Evolutionary conservation across 2,329 filamentous ascomycete genomes (phyloP).

Genomic region (Madurella mycetomatis): DNA sequence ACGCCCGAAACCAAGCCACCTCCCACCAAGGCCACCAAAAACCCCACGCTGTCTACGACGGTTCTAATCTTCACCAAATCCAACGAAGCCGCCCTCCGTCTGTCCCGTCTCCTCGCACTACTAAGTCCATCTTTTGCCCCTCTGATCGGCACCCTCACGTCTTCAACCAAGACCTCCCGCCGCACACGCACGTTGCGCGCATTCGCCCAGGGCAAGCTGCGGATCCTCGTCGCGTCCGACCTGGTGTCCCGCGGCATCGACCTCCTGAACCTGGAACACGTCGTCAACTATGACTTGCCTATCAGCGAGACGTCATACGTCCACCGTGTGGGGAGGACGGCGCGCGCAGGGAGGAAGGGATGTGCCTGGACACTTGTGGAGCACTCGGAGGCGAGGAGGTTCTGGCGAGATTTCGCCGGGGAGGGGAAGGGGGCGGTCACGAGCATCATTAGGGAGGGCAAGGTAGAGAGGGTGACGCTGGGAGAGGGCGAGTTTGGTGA

Average conservation of each 20-base stretch:
- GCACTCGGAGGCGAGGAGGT: conserved; percentile 83
- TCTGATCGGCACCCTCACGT: conserved; percentile 67
- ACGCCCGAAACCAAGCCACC: conserved; percentile 16
- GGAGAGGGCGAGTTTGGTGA: conserved; percentile 43
- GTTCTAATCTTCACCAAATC: conserved; percentile 86
- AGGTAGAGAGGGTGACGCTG: conserved; percentile 47
- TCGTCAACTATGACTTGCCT: conserved; percentile 92
- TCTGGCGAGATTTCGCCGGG: conserved; percentile 75
- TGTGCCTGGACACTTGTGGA: conserved; percentile 83
- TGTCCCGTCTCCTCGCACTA: conserved; percentile 72
- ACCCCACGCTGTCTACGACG: conserved; percentile 33
- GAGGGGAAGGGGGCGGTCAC: conserved; percentile 41
- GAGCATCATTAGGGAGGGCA: conserved; percentile 37
- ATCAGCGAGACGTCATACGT: conserved; percentile 77
- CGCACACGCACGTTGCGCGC: conserved; percentile 63
- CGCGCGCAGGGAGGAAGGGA: conserved; percentile 70
- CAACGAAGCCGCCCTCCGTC: conserved; percentile 79
- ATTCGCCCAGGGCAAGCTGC: conserved; percentile 60
- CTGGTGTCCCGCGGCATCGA: conserved; percentile 91
- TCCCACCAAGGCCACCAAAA: conserved; percentile 4
- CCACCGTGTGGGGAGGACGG: conserved; percentile 87
- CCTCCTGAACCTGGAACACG: conserved; percentile 70
- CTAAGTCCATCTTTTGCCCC: conserved; percentile 56
- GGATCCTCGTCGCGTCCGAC: conserved; percentile 83
- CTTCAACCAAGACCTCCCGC: conserved; percentile 67